A percentile compares a stretch with the other conserved stretches of the same genome.
These are phyloP conservation scores for Lactarius pseudohatsudake DNA, from an alignment of 768 basidiomycete genomes.

Conservation along the genomic window DNA sequence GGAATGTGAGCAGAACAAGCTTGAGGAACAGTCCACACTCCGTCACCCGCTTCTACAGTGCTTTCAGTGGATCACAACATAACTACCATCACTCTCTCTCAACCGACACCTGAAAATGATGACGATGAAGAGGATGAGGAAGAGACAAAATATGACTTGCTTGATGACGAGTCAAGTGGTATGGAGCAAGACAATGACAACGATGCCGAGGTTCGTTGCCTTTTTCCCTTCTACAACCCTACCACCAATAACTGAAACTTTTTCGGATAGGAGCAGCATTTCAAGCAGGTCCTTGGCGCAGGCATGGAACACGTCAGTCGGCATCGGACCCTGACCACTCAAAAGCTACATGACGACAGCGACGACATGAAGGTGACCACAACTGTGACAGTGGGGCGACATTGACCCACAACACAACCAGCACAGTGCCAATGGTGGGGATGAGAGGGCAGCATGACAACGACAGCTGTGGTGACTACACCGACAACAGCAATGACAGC, in stretches of 20 bases:
- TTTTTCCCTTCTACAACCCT: neutral
- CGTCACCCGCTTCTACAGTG: neutral
- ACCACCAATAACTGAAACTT: neutral
- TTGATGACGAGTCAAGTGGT: constrained; percentile 25
- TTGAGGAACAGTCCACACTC: constrained; percentile 33
- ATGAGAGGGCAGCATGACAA: too few relatives aligned
- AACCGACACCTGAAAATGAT: constrained; percentile 24
- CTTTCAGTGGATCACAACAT: constrained; percentile 3
- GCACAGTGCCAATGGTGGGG: too few relatives aligned
- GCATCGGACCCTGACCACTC: too few relatives aligned
- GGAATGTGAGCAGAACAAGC: constrained; percentile 51
- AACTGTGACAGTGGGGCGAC: too few relatives aligned
- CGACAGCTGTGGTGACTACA: too few relatives aligned
- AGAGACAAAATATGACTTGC: constrained; percentile 15
- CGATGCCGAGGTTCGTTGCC: constrained; percentile 35
- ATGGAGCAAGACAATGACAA: constrained; percentile 32
- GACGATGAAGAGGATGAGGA: constrained; percentile 31
- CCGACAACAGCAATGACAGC: too few relatives aligned
- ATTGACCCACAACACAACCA: too few relatives aligned
- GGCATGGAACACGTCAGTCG: constrained; percentile 30
- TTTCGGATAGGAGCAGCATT: constrained; percentile 15
- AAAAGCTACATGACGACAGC: too few relatives aligned
- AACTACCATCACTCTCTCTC: constrained; percentile 6
- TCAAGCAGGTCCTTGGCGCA: constrained; percentile 28
- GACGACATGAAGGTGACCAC: too few relatives aligned